These are phyloP conservation scores for Euphorbia tirucalli DNA, from an alignment of 345 rosid genomes.

Conservation along the genomic window DNA sequence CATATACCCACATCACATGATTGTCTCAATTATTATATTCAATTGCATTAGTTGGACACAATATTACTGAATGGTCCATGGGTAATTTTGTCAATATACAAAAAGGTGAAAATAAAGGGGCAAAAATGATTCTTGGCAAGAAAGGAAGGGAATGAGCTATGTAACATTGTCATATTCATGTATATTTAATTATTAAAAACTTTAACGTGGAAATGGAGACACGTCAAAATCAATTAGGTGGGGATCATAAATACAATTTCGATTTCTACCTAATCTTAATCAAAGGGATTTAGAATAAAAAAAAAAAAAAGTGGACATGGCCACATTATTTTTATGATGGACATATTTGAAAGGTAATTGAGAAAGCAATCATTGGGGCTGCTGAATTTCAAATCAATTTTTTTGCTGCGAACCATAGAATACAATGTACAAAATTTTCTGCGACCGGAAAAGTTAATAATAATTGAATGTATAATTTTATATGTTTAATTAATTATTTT, in stretches of 20 bases:
- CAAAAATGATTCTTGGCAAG: background rate
- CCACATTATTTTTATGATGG: background rate
- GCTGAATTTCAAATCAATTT: too few relatives aligned
- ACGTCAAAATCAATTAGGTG: conserved; percentile 19
- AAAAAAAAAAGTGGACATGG: background rate
- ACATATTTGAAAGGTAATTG: background rate
- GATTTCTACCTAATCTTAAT: conserved; percentile 13
- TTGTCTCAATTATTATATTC: background rate
- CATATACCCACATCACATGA: background rate
- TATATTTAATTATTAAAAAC: too few relatives aligned
- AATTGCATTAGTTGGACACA: background rate
- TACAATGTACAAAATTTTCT: too few relatives aligned
- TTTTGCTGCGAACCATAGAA: too few relatives aligned
- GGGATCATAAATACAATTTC: background rate
- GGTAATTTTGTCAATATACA: conserved; percentile 2
- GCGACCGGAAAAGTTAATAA: too few relatives aligned
- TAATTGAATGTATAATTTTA: too few relatives aligned
- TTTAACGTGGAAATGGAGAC: background rate
- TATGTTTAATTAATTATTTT: too few relatives aligned
- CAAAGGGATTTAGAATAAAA: background rate
- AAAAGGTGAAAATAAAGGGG: background rate
- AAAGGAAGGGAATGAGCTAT: background rate
- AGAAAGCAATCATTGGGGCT: background rate
- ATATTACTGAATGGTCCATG: background rate
- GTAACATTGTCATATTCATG: background rate